Base-by-base conservation (phyloP, 2,329 filamentous ascomycete genomes). In the Penicillium vulpinum region DNA sequence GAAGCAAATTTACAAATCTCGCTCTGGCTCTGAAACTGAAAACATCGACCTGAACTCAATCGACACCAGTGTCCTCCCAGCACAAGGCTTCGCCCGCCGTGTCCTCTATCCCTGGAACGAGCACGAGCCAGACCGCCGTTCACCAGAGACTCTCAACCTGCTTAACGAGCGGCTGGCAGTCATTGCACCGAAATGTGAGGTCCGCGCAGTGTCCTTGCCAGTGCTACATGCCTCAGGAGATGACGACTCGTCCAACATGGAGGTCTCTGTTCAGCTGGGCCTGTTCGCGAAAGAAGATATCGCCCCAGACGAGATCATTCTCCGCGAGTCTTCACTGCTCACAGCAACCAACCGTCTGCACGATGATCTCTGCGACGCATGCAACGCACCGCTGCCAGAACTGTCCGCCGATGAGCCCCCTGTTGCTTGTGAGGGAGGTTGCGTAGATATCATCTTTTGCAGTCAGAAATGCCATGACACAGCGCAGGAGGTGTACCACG, bases 341-440 rank as follows among this genome's bases (percentile, higher is more conserved):
- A 96, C 92, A 2, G 92, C 91, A 44, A 94, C 93, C 65, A 94
- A 94, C 70, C 87, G 91, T 29, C 83, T 94, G 13, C 91, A 95
- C 70, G 92, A 96, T 60, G 82, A 89, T 5, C 83, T 93, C 29
- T 97, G 93, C 74, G 93, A 97, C 73, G 92, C 92, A 15, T 97
- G 93, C 73, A 91, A 91, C 66, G 81, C 83, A 8, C 84, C 85
- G 24, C 81, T 95, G 6, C 90, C 89, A 0, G 81, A 82, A 0
- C 76, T 90, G 35, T 74, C 68, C 0, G 66, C 71, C 10, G 57
- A 61, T 5, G 65, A 66, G 1, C 70, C 70, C 1, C 71, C 78
- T 5, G 74, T 81, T 7, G 70, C 76, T 2, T 87, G 84, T 64
- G 74, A 79, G 24, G 63, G 62, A 36, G 78, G 81, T 31, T 87